phyloP scores from a whole-genome alignment of 108 stramenopile species.

The Craspedostauros australis region DNA sequence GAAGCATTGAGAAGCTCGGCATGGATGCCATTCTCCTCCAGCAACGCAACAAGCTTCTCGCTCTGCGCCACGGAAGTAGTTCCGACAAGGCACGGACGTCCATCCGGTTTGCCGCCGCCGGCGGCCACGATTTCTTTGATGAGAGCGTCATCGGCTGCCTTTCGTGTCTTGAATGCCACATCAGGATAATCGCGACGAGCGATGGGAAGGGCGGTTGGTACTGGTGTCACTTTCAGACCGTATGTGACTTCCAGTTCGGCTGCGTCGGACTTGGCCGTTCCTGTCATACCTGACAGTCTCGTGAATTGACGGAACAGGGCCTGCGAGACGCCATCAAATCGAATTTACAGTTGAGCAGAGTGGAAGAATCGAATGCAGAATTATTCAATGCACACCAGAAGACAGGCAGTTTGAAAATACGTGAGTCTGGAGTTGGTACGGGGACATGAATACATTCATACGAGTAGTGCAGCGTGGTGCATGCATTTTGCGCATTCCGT shows the following conservation, averaged over 20 bases:
- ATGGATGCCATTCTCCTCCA: constrained; percentile 77
- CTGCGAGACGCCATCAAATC: constrained; percentile 13
- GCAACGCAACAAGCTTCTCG: constrained; percentile 67
- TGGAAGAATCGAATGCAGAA: not conserved
- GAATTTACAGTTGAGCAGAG: not conserved
- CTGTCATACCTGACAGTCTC: constrained; percentile 91
- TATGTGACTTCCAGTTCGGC: constrained; percentile 86
- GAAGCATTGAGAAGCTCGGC: constrained; percentile 89
- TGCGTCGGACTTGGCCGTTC: constrained; percentile 88
- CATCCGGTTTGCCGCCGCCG: constrained; percentile 58
- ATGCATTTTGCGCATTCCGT: not conserved
- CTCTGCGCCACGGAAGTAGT: constrained; percentile 90
- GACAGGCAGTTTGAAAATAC: not conserved
- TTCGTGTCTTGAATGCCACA: constrained; percentile 88
- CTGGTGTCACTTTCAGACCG: constrained; percentile 66
- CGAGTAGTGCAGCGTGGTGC: not conserved
- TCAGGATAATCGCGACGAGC: constrained; percentile 92
- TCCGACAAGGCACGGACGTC: constrained; percentile 90
- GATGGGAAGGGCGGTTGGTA: constrained; percentile 90
- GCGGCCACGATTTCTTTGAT: constrained; percentile 78
- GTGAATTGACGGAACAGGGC: constrained; percentile 85
- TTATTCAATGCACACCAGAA: not conserved
- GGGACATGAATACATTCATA: not conserved
- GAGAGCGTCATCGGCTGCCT: constrained; percentile 75
- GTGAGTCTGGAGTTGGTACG: not conserved